These are phyloP conservation scores for Diversispora eburnea DNA, from an alignment of 192 early-diverging fungal species.

Conservation along the genomic window DNA sequence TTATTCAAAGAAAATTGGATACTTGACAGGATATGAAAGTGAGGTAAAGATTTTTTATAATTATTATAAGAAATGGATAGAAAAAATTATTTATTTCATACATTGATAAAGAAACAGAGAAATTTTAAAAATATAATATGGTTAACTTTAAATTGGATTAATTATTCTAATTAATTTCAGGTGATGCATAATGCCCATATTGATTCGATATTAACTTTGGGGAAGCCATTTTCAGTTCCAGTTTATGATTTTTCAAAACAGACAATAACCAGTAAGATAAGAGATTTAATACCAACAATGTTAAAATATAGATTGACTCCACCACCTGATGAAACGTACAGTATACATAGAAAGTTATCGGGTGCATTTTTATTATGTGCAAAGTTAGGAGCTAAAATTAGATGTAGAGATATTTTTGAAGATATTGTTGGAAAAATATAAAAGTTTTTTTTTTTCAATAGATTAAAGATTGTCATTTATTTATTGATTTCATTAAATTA, in stretches of 20 bases:
- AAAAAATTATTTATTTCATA: too few species aligned
- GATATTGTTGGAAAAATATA: slow-evolving; percentile 26
- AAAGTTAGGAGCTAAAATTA: slow-evolving; percentile 54
- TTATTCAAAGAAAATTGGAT: slow-evolving; percentile 81
- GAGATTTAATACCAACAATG: slow-evolving; percentile 92
- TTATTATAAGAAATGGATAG: too few species aligned
- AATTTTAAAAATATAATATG: too few species aligned
- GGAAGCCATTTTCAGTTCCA: slow-evolving; percentile 70
- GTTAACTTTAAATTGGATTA: background rate
- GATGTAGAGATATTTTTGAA: slow-evolving; percentile 40
- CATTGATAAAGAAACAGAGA: too few species aligned
- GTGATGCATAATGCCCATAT: slow-evolving; percentile 86
- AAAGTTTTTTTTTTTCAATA: background rate
- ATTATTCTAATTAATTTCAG: slow-evolving; percentile 32
- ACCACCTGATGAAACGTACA: slow-evolving; percentile 98
- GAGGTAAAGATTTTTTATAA: slow-evolving; percentile 40
- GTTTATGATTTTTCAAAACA: slow-evolving; percentile 81
- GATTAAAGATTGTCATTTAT: too few species aligned
- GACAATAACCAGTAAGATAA: slow-evolving; percentile 78
- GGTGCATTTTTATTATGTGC: slow-evolving; percentile 91
- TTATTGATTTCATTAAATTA: too few species aligned
- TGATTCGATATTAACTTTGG: slow-evolving; percentile 80
- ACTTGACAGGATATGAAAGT: slow-evolving; percentile 91
- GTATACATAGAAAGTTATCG: slow-evolving; percentile 89
- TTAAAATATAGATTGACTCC: slow-evolving; percentile 88